A percentile compares a stretch with the other conserved stretches of the same genome.
These are phyloP conservation scores for Trametes cingulata DNA, from an alignment of 768 basidiomycete species.

Conservation along the genomic window DNA sequence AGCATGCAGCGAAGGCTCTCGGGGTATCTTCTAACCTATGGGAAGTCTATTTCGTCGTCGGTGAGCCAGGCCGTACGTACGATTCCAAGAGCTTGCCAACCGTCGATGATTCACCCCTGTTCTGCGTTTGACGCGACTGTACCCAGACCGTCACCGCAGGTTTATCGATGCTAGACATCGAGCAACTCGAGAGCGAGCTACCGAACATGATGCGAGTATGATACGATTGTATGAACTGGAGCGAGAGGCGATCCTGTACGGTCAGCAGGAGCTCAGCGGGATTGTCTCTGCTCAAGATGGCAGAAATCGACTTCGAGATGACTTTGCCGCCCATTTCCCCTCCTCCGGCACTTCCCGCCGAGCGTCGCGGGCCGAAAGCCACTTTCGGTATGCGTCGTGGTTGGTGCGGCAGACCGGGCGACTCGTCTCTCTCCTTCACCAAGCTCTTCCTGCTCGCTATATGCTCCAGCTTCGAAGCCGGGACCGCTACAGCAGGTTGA, in stretches of 20 bases:
- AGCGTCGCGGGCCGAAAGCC: background rate
- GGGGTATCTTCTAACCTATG: background rate
- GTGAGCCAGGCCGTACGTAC: background rate
- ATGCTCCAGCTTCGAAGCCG: too few relatives aligned
- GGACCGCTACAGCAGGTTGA: too few relatives aligned
- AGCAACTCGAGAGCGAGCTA: background rate
- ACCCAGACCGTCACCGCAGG: background rate
- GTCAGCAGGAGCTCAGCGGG: constrained; percentile 8
- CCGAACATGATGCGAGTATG: constrained; percentile 21
- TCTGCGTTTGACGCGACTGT: background rate
- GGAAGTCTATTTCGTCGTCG: background rate
- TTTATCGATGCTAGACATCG: background rate
- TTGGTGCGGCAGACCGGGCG: background rate
- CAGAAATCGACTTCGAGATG: background rate
- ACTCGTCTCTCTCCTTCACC: background rate
- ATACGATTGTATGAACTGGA: constrained; percentile 5
- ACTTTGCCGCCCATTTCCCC: constrained; percentile 4
- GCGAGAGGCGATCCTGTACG: background rate
- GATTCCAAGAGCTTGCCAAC: background rate
- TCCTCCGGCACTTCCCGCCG: background rate
- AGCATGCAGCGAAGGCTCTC: background rate
- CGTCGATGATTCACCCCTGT: background rate
- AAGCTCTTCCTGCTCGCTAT: too few relatives aligned
- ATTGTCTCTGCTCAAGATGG: constrained; percentile 17
- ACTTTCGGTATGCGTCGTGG: constrained; percentile 7